Evolutionary conservation across 495 filamentous ascomycete genomes (phyloP), one percentile per base, ranked within the genome.

Genomic region (Lasiosphaeria hispida): DNA sequence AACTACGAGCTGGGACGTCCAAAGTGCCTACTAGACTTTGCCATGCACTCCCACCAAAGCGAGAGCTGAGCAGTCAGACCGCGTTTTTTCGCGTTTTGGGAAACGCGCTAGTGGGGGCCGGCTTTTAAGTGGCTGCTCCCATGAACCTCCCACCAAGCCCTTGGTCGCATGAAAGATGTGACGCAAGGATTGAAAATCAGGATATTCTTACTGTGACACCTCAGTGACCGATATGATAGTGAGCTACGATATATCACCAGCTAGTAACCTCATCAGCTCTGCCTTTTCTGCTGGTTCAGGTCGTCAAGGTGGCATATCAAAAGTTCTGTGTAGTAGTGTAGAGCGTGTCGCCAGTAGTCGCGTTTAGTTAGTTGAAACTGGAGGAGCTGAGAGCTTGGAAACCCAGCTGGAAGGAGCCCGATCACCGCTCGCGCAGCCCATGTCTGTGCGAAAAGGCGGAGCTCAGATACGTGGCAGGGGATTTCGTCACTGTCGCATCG

Each of bases 21-120:
- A 45, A 49, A 36, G 33, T 14, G 19, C 23, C 19, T 36, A 7
- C n/a, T 14, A 30, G 23, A 30, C 23, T 30, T 30, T 30, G 23
- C 5, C 23, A 30, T 30, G 23, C 23, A 2, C 23, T 17, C 36
- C 19, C 11, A 19, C 30, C 52, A 37, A 34, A 47, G 38, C 41
- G 53, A 10, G 43, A 37, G 36, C 34, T 37, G 10, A 40, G 39
- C 4, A 6, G 10, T 14, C 23, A 33, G 44, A 51, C 57, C 23
- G 61, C 61, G 57, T 58, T 51, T 62, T 55, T 63, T 57, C 61
- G 61, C 53, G 61, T 54, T 36, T 10, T 38, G 40, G 9, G 51
- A 7, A 18, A 57, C 61, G 53, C 61, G 57, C 37, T 23, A 17
- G 14, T 33, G 15, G n/a, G 23, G 18, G 18, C 8, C 53, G 42